Evolutionary conservation across 345 rosid species (phyloP).

Genomic region (Linum tenue): DNA sequence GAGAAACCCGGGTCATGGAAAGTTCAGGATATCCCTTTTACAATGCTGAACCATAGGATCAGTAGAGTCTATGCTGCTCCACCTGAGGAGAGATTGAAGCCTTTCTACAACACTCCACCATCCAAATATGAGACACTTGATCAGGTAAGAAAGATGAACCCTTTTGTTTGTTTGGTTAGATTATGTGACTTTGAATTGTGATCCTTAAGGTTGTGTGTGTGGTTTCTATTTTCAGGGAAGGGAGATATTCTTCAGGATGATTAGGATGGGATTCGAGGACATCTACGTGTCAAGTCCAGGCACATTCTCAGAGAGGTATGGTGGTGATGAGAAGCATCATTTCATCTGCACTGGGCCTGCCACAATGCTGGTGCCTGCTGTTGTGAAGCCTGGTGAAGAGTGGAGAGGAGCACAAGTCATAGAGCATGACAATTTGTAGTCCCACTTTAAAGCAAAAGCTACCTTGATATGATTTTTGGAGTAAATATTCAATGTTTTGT

Average conservation of each 20-base stretch:
- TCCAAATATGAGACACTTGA: constrained; percentile 82
- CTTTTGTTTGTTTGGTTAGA: neutral
- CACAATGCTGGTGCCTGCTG: constrained; percentile 63
- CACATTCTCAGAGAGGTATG: constrained; percentile 46
- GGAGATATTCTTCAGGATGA: constrained; percentile 73
- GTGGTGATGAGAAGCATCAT: constrained; percentile 43
- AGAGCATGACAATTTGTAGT: constrained; percentile 83
- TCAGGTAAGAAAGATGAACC: constrained; percentile 41
- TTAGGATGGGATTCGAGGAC: constrained; percentile 69
- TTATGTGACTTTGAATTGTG: neutral
- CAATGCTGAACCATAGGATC: constrained; percentile 47
- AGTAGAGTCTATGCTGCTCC: constrained; percentile 76
- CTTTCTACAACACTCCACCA: constrained; percentile 58
- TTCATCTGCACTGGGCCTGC: constrained; percentile 80
- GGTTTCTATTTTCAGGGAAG: constrained; percentile 34
- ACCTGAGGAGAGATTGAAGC: constrained; percentile 60
- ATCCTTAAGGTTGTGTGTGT: too few relatives aligned
- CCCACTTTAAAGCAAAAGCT: constrained; percentile 7
- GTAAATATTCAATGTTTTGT: neutral
- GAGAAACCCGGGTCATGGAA: constrained; percentile 65
- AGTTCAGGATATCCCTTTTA: constrained; percentile 48
- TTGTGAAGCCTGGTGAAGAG: constrained; percentile 45
- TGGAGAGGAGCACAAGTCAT: constrained; percentile 91
- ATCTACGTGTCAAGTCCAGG: constrained; percentile 50
- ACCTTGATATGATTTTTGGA: neutral